A percentile compares a stretch with the other conserved stretches of the same genome.
Conservation (phyloP, 768 basidiomycete genomes). For the Kwoniella pini region DNA sequence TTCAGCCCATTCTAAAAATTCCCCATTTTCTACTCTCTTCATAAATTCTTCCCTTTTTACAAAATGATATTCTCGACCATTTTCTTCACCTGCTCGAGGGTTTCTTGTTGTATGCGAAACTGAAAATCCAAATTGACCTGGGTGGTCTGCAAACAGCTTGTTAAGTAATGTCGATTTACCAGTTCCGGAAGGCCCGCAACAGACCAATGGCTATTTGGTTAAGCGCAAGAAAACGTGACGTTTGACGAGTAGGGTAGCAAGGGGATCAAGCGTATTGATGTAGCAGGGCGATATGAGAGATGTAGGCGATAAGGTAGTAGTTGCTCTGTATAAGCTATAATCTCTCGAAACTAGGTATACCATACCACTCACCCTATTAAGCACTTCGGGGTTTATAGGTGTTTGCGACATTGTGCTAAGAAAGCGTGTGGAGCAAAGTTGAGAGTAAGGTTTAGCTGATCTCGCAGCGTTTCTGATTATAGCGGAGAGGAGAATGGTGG, state of each 20-base stretch:
- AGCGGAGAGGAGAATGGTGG: conserved; percentile 1
- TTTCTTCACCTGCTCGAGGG: conserved; percentile 75
- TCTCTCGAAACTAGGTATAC: neutral
- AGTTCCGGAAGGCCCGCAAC: conserved; percentile 89
- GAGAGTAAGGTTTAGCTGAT: neutral
- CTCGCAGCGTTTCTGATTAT: neutral
- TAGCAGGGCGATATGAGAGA: too few relatives aligned
- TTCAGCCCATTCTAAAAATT: conserved; percentile 92
- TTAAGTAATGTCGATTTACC: conserved; percentile 89
- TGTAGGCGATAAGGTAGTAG: too few relatives aligned
- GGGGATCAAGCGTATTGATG: too few relatives aligned
- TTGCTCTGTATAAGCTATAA: neutral
- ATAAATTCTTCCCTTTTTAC: conserved; percentile 71
- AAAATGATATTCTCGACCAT: conserved; percentile 88
- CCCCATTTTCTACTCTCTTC: conserved; percentile 66
- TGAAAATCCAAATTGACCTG: conserved; percentile 86
- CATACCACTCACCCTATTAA: conserved; percentile 42
- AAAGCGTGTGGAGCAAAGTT: neutral
- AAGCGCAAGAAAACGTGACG: too few relatives aligned
- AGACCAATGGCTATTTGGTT: conserved; percentile 66
- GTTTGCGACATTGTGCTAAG: conserved; percentile 10
- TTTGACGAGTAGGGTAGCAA: too few relatives aligned
- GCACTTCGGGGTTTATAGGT: conserved; percentile 37
- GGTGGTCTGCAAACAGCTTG: conserved; percentile 75
- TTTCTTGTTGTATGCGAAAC: conserved; percentile 92